Evolutionary conservation across 2,329 filamentous ascomycete genomes (phyloP), one percentile per base, ranked within the genome.

Genomic region (Fusarium newnesense): DNA sequence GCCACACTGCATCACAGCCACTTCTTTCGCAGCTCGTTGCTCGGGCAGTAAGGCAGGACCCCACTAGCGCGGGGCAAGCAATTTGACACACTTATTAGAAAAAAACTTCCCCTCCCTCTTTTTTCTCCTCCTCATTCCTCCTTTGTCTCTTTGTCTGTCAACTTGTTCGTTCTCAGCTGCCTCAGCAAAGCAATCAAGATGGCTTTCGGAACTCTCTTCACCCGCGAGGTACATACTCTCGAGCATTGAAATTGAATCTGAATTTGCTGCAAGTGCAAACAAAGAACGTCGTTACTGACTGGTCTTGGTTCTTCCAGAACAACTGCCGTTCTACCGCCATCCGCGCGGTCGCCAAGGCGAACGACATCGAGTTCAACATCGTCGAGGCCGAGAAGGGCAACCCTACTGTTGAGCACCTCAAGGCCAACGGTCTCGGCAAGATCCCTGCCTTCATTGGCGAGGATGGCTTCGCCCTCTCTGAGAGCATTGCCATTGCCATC

Each of bases 171-270:
- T 74, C 68, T 77, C 68, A 76, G 78, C 72, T 74, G 74, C 72
- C 67, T 70, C 50, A 78, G 67, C 69, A 77, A 69, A 74, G 76
- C 80, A 82, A 81, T 83, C 87, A 94, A 90, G 85, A 97, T 97
- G 93, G 89, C 94, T 83, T 98, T 99, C 90, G 96, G 96, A 88
- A 99, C 97, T 89, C 91, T 99, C 82, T 98, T 96, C 91, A 93
- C 93, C 84, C 91, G 90, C 85, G 84, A 90, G 87, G 96, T 97
- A 92, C 72, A 64, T 75, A 60, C 67, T 69, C 69, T 59, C 67
- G 74, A 64, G 58, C 60, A 49, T 70, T 73, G 67, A 74, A 73
- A 58, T 44, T 61, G 59, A 61, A 58, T 32, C 46, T 67, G 64
- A 67, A 67, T 46, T 42, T 67, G 64, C 62, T 61, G 64, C 63